phyloP scores from a whole-genome alignment of 805 yeast genomes.

The Candida nemodendra region DNA sequence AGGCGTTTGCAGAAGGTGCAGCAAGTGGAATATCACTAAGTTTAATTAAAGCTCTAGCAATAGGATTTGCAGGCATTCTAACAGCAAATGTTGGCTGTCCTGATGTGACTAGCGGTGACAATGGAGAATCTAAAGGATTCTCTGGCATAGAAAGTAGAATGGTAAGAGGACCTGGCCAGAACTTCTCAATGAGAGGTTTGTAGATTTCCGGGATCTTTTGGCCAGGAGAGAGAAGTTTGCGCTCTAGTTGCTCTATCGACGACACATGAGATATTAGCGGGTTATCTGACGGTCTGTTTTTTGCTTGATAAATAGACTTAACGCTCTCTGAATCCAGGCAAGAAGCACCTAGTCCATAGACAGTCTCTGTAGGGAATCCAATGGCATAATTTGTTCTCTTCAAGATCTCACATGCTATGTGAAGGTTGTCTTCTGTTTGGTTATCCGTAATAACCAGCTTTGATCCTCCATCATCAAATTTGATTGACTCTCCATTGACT shows the following conservation, averaged over 20 bases:
- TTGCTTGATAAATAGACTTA: constrained; percentile 74
- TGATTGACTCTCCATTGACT: constrained; percentile 53
- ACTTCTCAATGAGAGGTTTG: constrained; percentile 55
- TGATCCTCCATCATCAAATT: constrained; percentile 42
- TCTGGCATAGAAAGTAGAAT: constrained; percentile 66
- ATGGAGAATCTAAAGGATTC: constrained; percentile 34
- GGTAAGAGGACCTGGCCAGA: constrained; percentile 98
- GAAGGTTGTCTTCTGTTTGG: constrained; percentile 49
- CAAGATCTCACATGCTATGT: constrained; percentile 59
- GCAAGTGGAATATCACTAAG: constrained; percentile 87
- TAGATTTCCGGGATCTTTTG: constrained; percentile 67
- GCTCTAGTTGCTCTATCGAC: constrained; percentile 65
- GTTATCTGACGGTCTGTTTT: constrained; percentile 92
- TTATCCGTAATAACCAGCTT: constrained; percentile 43
- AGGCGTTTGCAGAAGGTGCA: constrained; percentile 97
- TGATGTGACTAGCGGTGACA: constrained; percentile 80
- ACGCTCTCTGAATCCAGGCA: constrained; percentile 75
- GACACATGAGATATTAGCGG: constrained; percentile 91
- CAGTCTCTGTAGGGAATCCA: constrained; percentile 97
- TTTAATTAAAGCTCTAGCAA: constrained; percentile 88
- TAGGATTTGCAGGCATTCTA: constrained; percentile 80
- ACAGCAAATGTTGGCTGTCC: constrained; percentile 90
- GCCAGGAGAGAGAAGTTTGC: constrained; percentile 46
- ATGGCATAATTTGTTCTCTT: constrained; percentile 57
- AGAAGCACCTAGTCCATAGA: constrained; percentile 92